A percentile compares a stretch with the other conserved stretches of the same genome.
These are phyloP conservation scores for Capsella rubella DNA, from an alignment of 441 rosid species.

Conservation along the genomic window DNA sequence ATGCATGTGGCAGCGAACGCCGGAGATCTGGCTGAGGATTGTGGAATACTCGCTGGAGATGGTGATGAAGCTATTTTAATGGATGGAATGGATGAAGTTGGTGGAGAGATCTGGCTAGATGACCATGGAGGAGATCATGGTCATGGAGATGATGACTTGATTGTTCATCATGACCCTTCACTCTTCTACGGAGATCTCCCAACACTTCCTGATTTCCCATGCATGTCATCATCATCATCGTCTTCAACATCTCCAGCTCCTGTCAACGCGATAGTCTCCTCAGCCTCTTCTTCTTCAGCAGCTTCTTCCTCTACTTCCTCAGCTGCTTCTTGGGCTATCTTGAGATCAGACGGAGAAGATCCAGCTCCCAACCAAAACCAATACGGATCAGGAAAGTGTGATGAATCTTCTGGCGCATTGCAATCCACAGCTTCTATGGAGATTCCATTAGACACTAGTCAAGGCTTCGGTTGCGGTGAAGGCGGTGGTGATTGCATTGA, in stretches of 20 bases:
- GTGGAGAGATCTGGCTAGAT: slow-evolving; percentile 71
- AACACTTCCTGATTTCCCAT: slow-evolving; percentile 79
- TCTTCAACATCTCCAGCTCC: slow-evolving; percentile 84
- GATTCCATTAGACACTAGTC: slow-evolving; percentile 50
- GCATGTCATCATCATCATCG: slow-evolving; percentile 95
- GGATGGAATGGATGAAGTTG: slow-evolving; percentile 47
- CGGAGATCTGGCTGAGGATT: slow-evolving; percentile 47
- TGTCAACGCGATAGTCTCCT: slow-evolving; percentile 58
- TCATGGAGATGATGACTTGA: slow-evolving; percentile 57
- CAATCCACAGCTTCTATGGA: slow-evolving; percentile 84
- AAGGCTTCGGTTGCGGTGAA: slow-evolving; percentile 46
- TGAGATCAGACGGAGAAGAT: slow-evolving; percentile 66
- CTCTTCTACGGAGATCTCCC: slow-evolving; percentile 77
- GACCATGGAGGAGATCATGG: slow-evolving; percentile 42
- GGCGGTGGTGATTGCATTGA: slow-evolving; percentile 56
- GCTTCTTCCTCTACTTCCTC: slow-evolving; percentile 63
- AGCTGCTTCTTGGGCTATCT: slow-evolving; percentile 79
- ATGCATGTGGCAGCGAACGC: slow-evolving; percentile 49
- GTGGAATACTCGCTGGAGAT: slow-evolving; percentile 43
- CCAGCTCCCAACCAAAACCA: slow-evolving; percentile 39
- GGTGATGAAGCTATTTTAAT: slow-evolving; percentile 39
- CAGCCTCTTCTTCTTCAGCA: slow-evolving; percentile 67
- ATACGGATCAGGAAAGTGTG: slow-evolving; percentile 41
- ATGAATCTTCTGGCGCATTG: slow-evolving; percentile 55
- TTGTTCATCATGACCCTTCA: slow-evolving; percentile 61